Base-by-base conservation (phyloP, 2,329 filamentous ascomycete species). In the Dactylellina cionopaga region DNA sequence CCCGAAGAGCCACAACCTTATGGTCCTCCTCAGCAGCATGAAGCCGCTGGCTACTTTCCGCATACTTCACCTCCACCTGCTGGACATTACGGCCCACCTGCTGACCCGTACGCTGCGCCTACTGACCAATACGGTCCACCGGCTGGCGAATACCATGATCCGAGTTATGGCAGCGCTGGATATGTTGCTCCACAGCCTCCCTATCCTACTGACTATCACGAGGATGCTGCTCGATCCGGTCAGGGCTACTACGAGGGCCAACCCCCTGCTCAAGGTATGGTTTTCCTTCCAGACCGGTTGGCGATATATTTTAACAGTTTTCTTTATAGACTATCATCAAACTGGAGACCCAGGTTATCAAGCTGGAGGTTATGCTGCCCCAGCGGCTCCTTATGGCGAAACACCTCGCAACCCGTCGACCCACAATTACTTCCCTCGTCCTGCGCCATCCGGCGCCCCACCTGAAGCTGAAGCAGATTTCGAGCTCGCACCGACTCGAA, bases 381-480 rank as follows among this genome's bases (percentile, higher is more conserved):
- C 63, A 43, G 33, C 25, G 31, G 22, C 25, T 5, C 43, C 35
- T 7, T 63, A 56, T 24, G 41, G 35, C 9, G 68, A 72, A 47
- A 49, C 37, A 2, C 68, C 68, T 11, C 68, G 68, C 24, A 72
- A 72, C n/a, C 68, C 68, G 5, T 72, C 68, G 6, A 58, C 59
- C 10, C 44, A 54, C 15, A 65, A 46, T 37, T 65, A 72, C 13
- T 35, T 65, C 13, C 68, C 68, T 11, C 68, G 68, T 33, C 44
- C 46, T 17, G 52, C 54, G 17, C 68, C 68, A 55, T 72, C 68
- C 17, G 68, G 68, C 7, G 25, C 68, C 33, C 59, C 59, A 65
- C 68, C 68, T 2, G 59, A 72, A 25, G 68, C 59, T 22, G 68
- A 72, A 27, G 44, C 68, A 5, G 52, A 64, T 17, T 72, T 72